Conservation (phyloP, 1,139 yeast species). For the Lodderomyces parapsilosis region DNA sequence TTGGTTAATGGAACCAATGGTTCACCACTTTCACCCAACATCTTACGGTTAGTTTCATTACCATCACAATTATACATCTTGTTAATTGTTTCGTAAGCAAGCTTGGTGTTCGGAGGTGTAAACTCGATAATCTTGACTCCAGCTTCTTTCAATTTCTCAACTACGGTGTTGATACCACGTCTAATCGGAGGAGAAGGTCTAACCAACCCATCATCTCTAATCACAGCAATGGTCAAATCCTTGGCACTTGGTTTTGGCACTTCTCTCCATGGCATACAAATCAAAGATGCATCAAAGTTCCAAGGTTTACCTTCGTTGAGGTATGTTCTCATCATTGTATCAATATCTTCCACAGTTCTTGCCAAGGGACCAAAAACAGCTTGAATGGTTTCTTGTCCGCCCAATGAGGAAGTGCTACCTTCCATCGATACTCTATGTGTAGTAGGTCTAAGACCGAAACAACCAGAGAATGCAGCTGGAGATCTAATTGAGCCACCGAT, state of each 20-base stretch:
- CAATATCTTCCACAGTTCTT: slow-evolving; percentile 61
- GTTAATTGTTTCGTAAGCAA: slow-evolving; percentile 52
- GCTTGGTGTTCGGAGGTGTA: slow-evolving; percentile 51
- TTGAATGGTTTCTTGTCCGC: slow-evolving; percentile 57
- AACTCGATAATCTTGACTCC: slow-evolving; percentile 40
- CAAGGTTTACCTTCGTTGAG: slow-evolving; percentile 68
- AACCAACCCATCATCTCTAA: slow-evolving; percentile 40
- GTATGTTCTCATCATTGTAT: slow-evolving; percentile 56
- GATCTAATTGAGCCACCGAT: slow-evolving; percentile 79
- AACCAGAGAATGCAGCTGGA: slow-evolving; percentile 72
- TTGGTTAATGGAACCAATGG: slow-evolving; percentile 60
- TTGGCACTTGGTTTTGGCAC: slow-evolving; percentile 43
- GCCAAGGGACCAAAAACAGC: slow-evolving; percentile 66
- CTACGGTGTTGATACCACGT: slow-evolving; percentile 29
- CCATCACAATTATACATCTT: slow-evolving; percentile 60
- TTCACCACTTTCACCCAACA: slow-evolving; percentile 60
- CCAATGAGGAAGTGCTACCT: slow-evolving; percentile 55
- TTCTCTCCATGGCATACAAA: slow-evolving; percentile 64
- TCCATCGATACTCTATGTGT: slow-evolving; percentile 54
- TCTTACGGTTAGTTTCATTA: slow-evolving; percentile 49
- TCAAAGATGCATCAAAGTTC: slow-evolving; percentile 54
- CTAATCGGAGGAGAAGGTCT: slow-evolving; percentile 57
- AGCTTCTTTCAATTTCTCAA: slow-evolving; percentile 27
- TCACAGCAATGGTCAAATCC: slow-evolving; percentile 36
- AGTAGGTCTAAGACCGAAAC: slow-evolving; percentile 68